These are phyloP conservation scores for Pseudomassariella vexata DNA, from an alignment of 2,329 filamentous ascomycete genomes.

Conservation along the genomic window DNA sequence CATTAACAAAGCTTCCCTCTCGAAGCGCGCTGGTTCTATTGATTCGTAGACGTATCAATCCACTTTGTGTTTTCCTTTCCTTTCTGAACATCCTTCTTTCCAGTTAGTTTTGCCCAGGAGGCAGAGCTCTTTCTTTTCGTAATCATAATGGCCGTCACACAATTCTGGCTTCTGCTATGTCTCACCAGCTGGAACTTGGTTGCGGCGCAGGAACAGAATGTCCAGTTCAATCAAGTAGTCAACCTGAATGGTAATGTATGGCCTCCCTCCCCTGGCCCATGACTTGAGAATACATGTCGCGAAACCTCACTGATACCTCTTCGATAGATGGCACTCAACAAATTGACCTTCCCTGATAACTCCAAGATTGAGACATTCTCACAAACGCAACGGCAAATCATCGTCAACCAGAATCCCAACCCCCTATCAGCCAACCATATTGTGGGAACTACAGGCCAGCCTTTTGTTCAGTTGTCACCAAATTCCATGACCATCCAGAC, in stretches of 20 bases:
- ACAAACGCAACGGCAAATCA: constrained; percentile 14
- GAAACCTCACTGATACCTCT: constrained; percentile 1
- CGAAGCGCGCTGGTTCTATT: too few relatives aligned
- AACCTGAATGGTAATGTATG: constrained; percentile 16
- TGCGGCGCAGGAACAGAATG: constrained; percentile 10
- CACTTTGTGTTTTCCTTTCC: too few relatives aligned
- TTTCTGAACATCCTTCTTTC: too few relatives aligned
- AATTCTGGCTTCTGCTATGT: too few relatives aligned
- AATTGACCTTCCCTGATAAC: constrained; percentile 13
- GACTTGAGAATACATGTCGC: constrained; percentile 7
- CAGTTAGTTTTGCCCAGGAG: constrained; percentile 2
- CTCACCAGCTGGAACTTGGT: too few relatives aligned
- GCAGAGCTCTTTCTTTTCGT: constrained; percentile 7
- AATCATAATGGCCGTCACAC: constrained; percentile 15
- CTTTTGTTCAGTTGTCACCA: constrained; percentile 15
- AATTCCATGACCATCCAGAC: constrained; percentile 15
- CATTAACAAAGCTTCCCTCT: too few relatives aligned
- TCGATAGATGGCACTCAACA: constrained; percentile 13
- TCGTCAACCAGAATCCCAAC: constrained; percentile 16
- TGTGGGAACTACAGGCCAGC: constrained; percentile 15
- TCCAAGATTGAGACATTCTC: constrained; percentile 17
- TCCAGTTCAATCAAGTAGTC: constrained; percentile 15
- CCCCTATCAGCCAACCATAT: constrained; percentile 14
- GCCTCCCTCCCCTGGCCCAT: too few relatives aligned
- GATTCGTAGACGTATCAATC: too few relatives aligned